These are phyloP conservation scores for Phoenix roebelenii DNA, from an alignment of 176 grass and related monocot species.

Conservation along the genomic window DNA sequence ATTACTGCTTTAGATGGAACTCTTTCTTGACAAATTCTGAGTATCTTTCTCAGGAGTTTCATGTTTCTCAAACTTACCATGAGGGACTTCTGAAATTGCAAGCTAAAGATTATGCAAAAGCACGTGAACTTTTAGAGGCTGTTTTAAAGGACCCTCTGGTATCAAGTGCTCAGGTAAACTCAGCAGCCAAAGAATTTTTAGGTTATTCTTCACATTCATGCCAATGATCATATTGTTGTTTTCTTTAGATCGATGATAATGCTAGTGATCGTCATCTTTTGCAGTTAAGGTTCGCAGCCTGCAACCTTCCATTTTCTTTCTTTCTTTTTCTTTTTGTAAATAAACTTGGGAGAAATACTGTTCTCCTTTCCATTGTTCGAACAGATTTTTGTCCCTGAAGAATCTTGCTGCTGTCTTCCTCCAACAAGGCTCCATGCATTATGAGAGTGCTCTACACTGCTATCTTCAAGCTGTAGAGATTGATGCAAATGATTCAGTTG, in stretches of 20 bases:
- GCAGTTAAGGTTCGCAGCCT: constrained; percentile 63
- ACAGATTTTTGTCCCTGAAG: constrained; percentile 88
- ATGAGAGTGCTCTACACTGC: constrained; percentile 85
- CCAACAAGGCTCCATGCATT: constrained; percentile 53
- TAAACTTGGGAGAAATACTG: too few relatives aligned
- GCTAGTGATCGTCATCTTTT: constrained; percentile 74
- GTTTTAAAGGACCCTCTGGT: constrained; percentile 81
- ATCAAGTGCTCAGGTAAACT: constrained; percentile 50
- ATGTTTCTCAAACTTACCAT: constrained; percentile 88
- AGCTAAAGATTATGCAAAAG: constrained; percentile 63
- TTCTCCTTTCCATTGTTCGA: too few relatives aligned
- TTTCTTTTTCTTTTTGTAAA: background rate
- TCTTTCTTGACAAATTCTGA: too few relatives aligned
- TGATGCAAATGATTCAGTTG: constrained; percentile 84
- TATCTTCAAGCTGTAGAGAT: constrained; percentile 93
- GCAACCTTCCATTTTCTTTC: constrained; percentile 9
- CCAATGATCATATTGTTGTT: constrained; percentile 19
- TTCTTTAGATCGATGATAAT: constrained; percentile 47
- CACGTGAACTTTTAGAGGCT: constrained; percentile 67
- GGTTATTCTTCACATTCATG: constrained; percentile 6
- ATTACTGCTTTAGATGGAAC: too few relatives aligned
- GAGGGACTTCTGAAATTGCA: constrained; percentile 83
- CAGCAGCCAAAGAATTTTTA: constrained; percentile 7
- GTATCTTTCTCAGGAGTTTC: constrained; percentile 51
- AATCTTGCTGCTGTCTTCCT: constrained; percentile 89